Conservation (phyloP, 768 basidiomycete species). For the Cystofilobasidium ferigula region DNA sequence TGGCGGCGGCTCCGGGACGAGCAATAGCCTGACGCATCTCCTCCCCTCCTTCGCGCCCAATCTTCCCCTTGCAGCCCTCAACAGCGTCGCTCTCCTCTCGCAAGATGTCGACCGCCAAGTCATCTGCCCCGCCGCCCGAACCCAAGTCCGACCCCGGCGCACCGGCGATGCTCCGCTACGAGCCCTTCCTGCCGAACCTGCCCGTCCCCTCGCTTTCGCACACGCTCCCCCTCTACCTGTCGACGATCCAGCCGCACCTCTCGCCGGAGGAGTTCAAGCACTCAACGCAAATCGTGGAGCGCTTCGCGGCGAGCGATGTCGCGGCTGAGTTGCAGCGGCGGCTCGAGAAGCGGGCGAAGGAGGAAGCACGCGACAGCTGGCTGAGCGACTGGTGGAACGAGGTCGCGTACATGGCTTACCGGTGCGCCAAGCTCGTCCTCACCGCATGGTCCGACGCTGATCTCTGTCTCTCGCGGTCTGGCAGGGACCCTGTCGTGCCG, state of each 20-base stretch:
- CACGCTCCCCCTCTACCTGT: conserved; percentile 79
- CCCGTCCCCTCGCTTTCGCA: conserved; percentile 76
- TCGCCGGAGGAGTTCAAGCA: conserved; percentile 51
- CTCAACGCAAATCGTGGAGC: conserved; percentile 51
- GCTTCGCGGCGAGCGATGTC: conserved; percentile 60
- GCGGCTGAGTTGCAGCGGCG: conserved; percentile 64
- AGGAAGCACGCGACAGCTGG: conserved; percentile 59
- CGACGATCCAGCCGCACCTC: conserved; percentile 67
- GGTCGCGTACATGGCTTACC: conserved; percentile 70
- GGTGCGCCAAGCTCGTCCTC: conserved; percentile 34
- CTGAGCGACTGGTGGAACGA: conserved; percentile 99
- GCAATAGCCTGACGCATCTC: no score
- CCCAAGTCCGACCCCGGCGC: conserved; percentile 21
- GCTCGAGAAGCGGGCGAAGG: conserved; percentile 58
- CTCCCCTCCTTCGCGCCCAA: no score
- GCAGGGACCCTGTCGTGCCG: conserved; percentile 72
- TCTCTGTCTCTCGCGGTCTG: background rate
- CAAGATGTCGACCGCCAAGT: background rate
- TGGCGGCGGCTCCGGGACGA: no score
- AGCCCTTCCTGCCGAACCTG: conserved; percentile 55
- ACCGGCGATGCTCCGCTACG: conserved; percentile 34
- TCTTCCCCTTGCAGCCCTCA: no score
- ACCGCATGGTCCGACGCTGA: background rate
- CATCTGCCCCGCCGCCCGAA: conserved; percentile 4
- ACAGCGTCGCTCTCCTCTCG: no score